These are phyloP conservation scores for Aspergillus cavernicola DNA, from an alignment of 495 filamentous ascomycete species.

Conservation along the genomic window DNA sequence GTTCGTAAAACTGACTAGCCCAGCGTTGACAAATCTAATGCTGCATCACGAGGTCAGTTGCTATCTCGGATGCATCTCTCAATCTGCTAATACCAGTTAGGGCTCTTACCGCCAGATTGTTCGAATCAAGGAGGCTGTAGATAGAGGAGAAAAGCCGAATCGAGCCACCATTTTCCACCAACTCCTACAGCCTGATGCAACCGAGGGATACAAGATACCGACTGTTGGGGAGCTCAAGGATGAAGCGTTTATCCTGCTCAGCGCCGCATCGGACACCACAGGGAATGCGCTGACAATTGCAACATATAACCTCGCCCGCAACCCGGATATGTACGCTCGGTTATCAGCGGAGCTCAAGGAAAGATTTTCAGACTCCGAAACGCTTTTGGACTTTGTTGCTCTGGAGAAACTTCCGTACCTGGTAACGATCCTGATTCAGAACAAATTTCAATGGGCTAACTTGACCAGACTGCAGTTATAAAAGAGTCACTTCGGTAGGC, in stretches of 20 bases:
- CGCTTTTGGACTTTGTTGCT: conserved; percentile 14
- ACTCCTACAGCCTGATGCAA: conserved; percentile 26
- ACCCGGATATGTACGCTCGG: conserved; percentile 23
- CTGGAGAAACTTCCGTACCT: conserved; percentile 34
- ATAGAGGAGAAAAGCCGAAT: conserved; percentile 16
- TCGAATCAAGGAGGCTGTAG: conserved; percentile 15
- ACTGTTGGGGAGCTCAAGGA: conserved; percentile 22
- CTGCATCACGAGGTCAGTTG: conserved; percentile 23
- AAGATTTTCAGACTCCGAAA: conserved; percentile 29
- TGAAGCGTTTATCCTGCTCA: conserved; percentile 31
- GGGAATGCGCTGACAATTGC: conserved; percentile 36
- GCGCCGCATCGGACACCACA: conserved; percentile 38
- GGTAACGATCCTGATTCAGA: conserved; percentile 8
- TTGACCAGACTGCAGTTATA: conserved; percentile 23
- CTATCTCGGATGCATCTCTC: too few relatives aligned
- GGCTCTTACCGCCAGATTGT: conserved; percentile 15
- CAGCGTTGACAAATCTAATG: conserved; percentile 11
- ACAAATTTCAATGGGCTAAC: neutral
- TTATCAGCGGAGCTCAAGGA: conserved; percentile 30
- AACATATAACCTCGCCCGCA: conserved; percentile 31
- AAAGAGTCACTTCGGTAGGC: conserved; percentile 27
- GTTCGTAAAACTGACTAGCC: conserved; percentile 16
- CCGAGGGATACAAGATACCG: conserved; percentile 19
- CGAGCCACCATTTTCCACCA: conserved; percentile 33
- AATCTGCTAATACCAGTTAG: conserved; percentile 1